Base-by-base conservation (phyloP, 306 rosid species). In the Prunus dulcis region DNA sequence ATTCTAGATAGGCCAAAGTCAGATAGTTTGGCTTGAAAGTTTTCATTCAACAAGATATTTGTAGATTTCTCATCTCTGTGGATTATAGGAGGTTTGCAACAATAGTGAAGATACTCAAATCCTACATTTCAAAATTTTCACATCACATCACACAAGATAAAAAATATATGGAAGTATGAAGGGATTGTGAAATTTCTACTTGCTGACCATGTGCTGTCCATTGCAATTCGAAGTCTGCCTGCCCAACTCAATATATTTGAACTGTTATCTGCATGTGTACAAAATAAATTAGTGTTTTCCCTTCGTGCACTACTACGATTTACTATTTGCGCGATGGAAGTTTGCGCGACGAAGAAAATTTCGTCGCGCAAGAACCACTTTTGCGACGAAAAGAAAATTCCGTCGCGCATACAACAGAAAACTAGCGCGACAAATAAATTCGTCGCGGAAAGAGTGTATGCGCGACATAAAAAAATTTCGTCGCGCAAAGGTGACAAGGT, bases 1-100 rank as follows among this genome's bases (percentile, higher is more conserved):
- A 61, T 71, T 82, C 78, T 90, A n/a, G 91, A 85, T 22, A 87
- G 60, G 17, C 97, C 97, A 57, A 88, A 92, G 84, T 92, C 93
- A 50, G 89, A 84, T 61, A 88, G 66, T 84, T 92, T 90, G 2
- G 80, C 90, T 0, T 78, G 72, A 2, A 87, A 52, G 25, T 73
- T 84, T 43, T 80, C 83, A 80, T 81, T 78, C 51, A 92, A 11
- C 74, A 90, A 74, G 71, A 92, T 86, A 89, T 92, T 92, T 57
- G 82, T 80, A 22, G 89, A 65, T 69, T 92, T 92, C 22, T 86
- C 80, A 63, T 91, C 97, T 82, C 90, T 87, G 64, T 90, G 96
- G 50, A 92, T 83, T 72, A 90, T 86, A 3, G 92, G 86, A 38
- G 86, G 89, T 46, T 78, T 79, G 66, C 92, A 84, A 15, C 87